Conservation (phyloP, 2,329 filamentous ascomycete species). For the Penicillium decumbens region DNA sequence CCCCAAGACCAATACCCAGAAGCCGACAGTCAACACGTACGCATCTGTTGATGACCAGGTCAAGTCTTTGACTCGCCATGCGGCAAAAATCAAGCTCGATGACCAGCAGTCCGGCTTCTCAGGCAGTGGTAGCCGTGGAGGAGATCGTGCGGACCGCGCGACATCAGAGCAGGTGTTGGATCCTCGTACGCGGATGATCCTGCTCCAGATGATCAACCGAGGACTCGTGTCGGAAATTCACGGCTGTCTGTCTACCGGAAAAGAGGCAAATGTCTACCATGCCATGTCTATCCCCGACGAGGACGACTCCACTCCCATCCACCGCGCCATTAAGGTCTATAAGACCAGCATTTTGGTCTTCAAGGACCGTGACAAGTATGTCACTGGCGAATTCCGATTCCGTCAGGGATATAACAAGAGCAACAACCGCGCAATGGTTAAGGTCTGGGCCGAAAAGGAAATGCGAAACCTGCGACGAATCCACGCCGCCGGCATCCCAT, state of each 20-base stretch:
- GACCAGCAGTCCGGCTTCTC: slow-evolving; percentile 52
- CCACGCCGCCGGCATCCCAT: slow-evolving; percentile 77
- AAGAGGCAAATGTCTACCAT: slow-evolving; percentile 97
- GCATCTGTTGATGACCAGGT: slow-evolving; percentile 84
- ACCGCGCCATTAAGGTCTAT: slow-evolving; percentile 96
- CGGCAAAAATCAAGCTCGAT: slow-evolving; percentile 77
- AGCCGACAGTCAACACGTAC: slow-evolving; percentile 71
- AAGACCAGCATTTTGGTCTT: slow-evolving; percentile 97
- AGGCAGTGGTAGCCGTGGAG: slow-evolving; percentile 41
- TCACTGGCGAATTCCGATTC: slow-evolving; percentile 90
- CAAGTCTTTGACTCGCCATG: slow-evolving; percentile 75
- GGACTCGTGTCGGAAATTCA: slow-evolving; percentile 86
- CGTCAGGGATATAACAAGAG: slow-evolving; percentile 86
- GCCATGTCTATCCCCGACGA: slow-evolving; percentile 62
- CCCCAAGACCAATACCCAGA: slow-evolving; percentile 72
- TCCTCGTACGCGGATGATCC: slow-evolving; percentile 87
- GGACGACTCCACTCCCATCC: slow-evolving; percentile 51
- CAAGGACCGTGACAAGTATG: slow-evolving; percentile 95
- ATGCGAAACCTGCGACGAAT: slow-evolving; percentile 88
- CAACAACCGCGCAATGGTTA: slow-evolving; percentile 95
- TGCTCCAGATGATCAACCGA: slow-evolving; percentile 93
- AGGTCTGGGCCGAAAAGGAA: slow-evolving; percentile 98
- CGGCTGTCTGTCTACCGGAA: slow-evolving; percentile 91
- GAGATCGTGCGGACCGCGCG: slow-evolving; percentile 83
- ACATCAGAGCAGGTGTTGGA: slow-evolving; percentile 94